These are phyloP conservation scores for Pseudogymnoascus sp. DNA, from an alignment of 2,329 filamentous ascomycete species.

Conservation along the genomic window DNA sequence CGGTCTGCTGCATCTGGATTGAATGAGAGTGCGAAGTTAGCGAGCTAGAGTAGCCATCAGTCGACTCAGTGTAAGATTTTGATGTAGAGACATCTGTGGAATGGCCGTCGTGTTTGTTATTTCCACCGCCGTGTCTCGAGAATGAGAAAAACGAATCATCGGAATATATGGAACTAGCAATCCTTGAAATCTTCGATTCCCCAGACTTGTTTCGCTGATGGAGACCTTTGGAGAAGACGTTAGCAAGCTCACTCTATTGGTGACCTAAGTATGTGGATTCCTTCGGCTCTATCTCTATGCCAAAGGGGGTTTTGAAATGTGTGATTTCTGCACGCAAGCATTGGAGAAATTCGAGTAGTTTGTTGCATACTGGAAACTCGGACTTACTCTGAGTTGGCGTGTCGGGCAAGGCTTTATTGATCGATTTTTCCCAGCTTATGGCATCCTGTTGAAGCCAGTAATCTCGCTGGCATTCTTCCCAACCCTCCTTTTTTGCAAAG, in stretches of 20 bases:
- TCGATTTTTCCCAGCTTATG: neutral
- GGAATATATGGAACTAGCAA: neutral
- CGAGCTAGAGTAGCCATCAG: neutral
- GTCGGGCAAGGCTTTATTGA: constrained; percentile 4
- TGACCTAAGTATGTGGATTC: too few relatives aligned
- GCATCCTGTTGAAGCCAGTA: neutral
- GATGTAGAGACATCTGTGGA: neutral
- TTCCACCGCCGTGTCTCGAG: neutral
- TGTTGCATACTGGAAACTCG: neutral
- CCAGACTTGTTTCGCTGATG: neutral
- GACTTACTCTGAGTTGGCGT: neutral
- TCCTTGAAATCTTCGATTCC: neutral
- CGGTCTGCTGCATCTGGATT: neutral
- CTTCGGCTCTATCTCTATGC: neutral
- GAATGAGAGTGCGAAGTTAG: neutral
- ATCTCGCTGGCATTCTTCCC: neutral
- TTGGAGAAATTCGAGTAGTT: neutral
- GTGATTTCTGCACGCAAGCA: neutral
- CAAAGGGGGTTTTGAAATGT: too few relatives aligned
- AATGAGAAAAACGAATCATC: neutral
- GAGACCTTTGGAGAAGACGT: neutral
- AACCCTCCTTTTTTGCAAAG: neutral
- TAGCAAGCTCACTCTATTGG: neutral
- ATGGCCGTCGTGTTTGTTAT: neutral
- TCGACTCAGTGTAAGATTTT: neutral